Evolutionary conservation across 495 filamentous ascomycete genomes (phyloP).

Genomic region (Tuber microsphaerosporum): DNA sequence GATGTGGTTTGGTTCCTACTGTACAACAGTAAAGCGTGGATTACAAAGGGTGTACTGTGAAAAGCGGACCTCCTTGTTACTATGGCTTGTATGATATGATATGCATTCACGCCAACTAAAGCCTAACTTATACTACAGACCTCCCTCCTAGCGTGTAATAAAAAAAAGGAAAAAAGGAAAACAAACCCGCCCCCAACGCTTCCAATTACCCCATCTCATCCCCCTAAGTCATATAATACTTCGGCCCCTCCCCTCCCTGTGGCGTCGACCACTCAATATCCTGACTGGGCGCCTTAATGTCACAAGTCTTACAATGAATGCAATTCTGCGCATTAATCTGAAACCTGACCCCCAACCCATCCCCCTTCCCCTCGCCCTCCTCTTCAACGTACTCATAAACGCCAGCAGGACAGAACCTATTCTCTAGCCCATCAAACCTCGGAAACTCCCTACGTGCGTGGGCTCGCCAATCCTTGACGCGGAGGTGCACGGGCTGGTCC

Average conservation of each 20-base stretch:
- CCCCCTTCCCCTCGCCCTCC: conserved; percentile 54
- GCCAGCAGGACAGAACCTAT: conserved; percentile 97
- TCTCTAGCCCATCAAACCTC: conserved; percentile 84
- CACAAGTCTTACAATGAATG: conserved; percentile 99
- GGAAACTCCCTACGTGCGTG: conserved; percentile 79
- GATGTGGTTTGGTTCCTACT: background rate
- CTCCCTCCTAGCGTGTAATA: background rate
- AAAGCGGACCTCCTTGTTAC: background rate
- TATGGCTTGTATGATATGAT: background rate
- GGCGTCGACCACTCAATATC: conserved; percentile 97
- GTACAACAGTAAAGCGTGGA: background rate
- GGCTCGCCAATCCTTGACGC: conserved; percentile 88
- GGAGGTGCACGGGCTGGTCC: conserved; percentile 92
- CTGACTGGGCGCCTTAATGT: conserved; percentile 94
- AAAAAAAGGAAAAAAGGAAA: background rate
- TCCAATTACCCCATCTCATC: background rate
- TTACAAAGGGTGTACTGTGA: background rate
- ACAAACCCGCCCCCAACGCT: background rate
- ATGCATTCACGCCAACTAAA: background rate
- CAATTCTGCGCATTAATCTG: conserved; percentile 98
- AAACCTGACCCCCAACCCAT: conserved; percentile 68
- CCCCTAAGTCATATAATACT: conserved; percentile 81
- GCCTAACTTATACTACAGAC: background rate
- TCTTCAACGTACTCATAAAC: conserved; percentile 99
- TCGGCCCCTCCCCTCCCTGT: conserved; percentile 91